Evolutionary conservation across 2,329 filamentous ascomycete genomes (phyloP).

Genomic region (Phoma sp.): DNA sequence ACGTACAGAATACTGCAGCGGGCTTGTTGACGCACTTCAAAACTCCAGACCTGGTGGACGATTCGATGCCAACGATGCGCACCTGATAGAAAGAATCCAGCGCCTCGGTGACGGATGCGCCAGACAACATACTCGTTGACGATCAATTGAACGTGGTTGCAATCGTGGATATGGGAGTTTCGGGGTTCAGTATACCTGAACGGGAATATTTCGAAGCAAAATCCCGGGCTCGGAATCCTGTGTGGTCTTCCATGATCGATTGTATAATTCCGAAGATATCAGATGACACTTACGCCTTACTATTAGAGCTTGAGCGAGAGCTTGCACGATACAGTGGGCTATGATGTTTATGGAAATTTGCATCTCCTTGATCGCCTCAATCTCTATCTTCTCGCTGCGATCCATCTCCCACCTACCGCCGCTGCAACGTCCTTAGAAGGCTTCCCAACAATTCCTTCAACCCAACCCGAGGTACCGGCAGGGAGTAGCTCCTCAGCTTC

Average conservation of each 20-base stretch:
- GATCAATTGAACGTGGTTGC: conserved; percentile 18
- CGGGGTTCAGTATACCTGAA: conserved; percentile 26
- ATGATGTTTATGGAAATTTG: conserved; percentile 1
- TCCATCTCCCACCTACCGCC: conserved; percentile 3
- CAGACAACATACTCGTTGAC: conserved; percentile 21
- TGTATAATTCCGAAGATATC: conserved; percentile 6
- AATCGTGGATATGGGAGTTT: conserved; percentile 28
- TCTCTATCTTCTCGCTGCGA: conserved; percentile 2
- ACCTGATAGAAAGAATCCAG: conserved; percentile 14
- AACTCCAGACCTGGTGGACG: conserved; percentile 20
- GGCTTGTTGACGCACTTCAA: conserved; percentile 20
- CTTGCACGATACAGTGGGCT: conserved; percentile 15
- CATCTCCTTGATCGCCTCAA: background rate
- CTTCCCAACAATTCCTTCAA: conserved; percentile 7
- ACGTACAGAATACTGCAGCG: conserved; percentile 19
- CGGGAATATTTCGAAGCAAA: conserved; percentile 29
- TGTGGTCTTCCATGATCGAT: conserved; percentile 19
- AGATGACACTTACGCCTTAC: conserved; percentile 7
- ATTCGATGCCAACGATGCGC: conserved; percentile 8
- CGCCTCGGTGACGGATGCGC: conserved; percentile 8
- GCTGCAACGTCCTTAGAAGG: conserved; percentile 6
- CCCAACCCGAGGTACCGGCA: background rate
- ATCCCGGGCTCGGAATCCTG: conserved; percentile 12
- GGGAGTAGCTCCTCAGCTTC: conserved; percentile 9
- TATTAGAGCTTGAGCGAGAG: conserved; percentile 13